Base-by-base conservation (phyloP, 1,284 basidiomycete species). In the Sporisorium iseilematis-ciliati region DNA sequence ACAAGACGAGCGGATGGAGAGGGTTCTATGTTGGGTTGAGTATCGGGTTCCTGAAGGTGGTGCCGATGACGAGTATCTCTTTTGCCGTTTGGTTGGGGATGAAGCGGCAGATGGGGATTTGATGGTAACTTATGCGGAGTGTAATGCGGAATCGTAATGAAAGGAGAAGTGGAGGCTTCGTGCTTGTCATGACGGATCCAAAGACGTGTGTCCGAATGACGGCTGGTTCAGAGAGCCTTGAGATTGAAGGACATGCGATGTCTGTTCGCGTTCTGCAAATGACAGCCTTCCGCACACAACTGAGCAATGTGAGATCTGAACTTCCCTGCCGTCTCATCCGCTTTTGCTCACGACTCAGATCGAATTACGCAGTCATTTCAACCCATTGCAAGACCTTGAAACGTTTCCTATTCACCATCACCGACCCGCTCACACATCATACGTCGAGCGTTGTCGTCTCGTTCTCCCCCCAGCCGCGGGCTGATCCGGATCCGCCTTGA, bases 31-130 rank as follows among this genome's bases (percentile, higher is more conserved):
- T 97, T 18, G 97, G 97, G 0, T 87, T 99, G 75, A 91, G 91
- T 64, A 94, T 99, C 76, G 97, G 97, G 0, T 97, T 94, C 86
- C 82, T 98, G 64, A 98, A 99, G 88, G 91, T 97, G n/a, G 89
- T 98, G 57, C 96, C 96, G 14, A 97, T 98, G 95, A 97, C 93
- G 18, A 81, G 80, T 54, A 82, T 85, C 42, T 75, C 64, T 38
- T 85, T 84, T 60, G 82, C 83, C 1, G 76, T 81, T 11, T 85
- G 83, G 83, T 60, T 82, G 16, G 81, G 67, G 11, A 84, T 85
- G 82, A 85, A 85, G 69, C 61, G 83, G 31, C 73, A 75, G 59
- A 79, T 85, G 69, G 82, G 79, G 16, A 80, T 83, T n/a, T 82
- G 35, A 57, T 7, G 20, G 43, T 3, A 38, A 14, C 14, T 1